Base-by-base conservation (phyloP, 768 basidiomycete genomes). In the Filobasidium wieringae region DNA sequence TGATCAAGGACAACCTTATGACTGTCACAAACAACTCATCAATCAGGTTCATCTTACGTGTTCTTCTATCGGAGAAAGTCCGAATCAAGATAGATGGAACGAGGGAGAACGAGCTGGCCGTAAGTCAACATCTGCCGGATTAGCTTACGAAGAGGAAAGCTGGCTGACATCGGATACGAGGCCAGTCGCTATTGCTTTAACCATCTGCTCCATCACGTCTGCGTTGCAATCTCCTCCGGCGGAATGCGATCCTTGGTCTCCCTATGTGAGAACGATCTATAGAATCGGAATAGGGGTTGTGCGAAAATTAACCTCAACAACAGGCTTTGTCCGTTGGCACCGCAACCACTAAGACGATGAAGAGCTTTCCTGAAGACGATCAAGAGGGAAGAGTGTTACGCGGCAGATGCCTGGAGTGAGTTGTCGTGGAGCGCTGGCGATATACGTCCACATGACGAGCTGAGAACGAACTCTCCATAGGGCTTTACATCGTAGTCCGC, bases 151-250 rank as follows among this genome's bases (percentile, higher is more conserved):
- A n/a, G n/a, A n/a, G n/a, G n/a, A n/a, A n/a, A n/a, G n/a, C n/a
- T n/a, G n/a, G n/a, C n/a, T n/a, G n/a, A n/a, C n/a, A n/a, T n/a
- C n/a, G n/a, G n/a, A n/a, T n/a, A n/a, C n/a, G n/a, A n/a, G n/a
- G n/a, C n/a, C n/a, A 72, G 70, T 69, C 22, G 68, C 67, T 1
- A 72, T 69, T 26, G 66, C 68, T 29, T 57, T 72, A 37, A 72
- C 70, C 0, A 53, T 72, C 2, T 72, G 70, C 43, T 67, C 70
- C 6, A 66, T 69, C 51, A 30, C 54, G 27, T 69, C 70, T 11
- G 70, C 68, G 8, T 55, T 62, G 4, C 68, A 69, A 39, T 50
- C 53, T 7, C 51, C 68, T 17, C 70, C 70, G 0, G 51, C 50
- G n/a, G 70, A 69, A 60, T 72, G 70, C 47, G 17, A 37, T 1